phyloP scores from a whole-genome alignment of 495 filamentous ascomycete species.

The Aspergillus ellipticus region DNA sequence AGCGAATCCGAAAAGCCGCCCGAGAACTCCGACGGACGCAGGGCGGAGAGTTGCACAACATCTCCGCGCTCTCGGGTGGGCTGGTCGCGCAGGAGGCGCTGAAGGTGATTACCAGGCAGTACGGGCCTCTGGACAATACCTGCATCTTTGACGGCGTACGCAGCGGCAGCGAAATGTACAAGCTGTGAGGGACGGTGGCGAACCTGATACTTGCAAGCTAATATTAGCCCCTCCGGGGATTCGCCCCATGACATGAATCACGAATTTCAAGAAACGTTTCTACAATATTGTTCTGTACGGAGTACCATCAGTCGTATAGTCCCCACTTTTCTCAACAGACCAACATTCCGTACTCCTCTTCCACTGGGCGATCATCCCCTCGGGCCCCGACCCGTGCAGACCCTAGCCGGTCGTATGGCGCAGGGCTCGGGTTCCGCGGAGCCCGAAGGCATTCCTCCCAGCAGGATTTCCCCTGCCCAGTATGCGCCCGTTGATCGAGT shows the following conservation, averaged over 20 bases:
- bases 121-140: conserved; percentile 90
- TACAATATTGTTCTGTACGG: neutral
- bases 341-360: too few species aligned
- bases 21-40: conserved; percentile 70
- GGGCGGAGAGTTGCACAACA: conserved; percentile 90
- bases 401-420: neutral
- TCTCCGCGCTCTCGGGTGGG: conserved; percentile 84
- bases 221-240: neutral
- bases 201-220: neutral
- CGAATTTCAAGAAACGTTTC: neutral
- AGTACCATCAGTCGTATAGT: too few species aligned
- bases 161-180: conserved; percentile 69
- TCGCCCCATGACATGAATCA: neutral
- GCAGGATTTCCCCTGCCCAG: neutral
- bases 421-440: neutral
- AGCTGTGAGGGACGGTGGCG: conserved; percentile 21
- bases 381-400: too few species aligned
- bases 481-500: neutral
- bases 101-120: conserved; percentile 95
- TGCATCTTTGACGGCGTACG: conserved; percentile 87
- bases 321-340: too few species aligned
- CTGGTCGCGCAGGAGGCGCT: conserved; percentile 94
- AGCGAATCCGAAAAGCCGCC: conserved; percentile 50
- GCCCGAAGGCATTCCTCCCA: neutral
- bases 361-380: too few species aligned